Evolutionary conservation across 192 early-diverging fungal species (phyloP), one percentile per base, ranked within the genome.

Genomic region (Obelidium mucronatum): DNA sequence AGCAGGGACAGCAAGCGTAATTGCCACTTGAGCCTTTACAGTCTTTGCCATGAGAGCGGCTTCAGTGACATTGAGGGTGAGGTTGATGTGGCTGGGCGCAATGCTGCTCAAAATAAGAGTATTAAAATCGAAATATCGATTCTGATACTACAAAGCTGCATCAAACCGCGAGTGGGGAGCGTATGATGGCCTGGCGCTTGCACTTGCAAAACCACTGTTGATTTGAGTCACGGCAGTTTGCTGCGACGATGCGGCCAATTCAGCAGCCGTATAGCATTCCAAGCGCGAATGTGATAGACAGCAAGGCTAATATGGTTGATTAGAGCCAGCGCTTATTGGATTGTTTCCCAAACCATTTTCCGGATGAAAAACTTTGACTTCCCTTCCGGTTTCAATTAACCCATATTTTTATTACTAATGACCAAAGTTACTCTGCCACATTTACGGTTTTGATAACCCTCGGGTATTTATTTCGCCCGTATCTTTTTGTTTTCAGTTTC

Each of bases 141-240:
- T 24, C 55, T 22, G 55, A n/a, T n/a, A n/a, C n/a, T n/a, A n/a
- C n/a, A n/a, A n/a, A n/a, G n/a, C n/a, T n/a, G n/a, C n/a, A n/a
- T n/a, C n/a, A n/a, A n/a, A n/a, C 40, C 72, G 52, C 40, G 19
- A n/a, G 72, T 74, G 33, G n/a, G 72, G 72, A n/a, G 72, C 72
- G 60, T 74, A 74, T 17, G 37, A 54, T 37, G 72, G 72, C 37
- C 44, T 63, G 4, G 72, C 60, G 31, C 17, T 24, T 1, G 31
- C 58, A 35, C 37, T 51, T 24, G 59, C 56, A 51, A 74, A 74
- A 24, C 60, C 60, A 24, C 62, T 74, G 72, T 74, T 74, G 42
- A 63, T 31, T 13, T 22, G 55, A 42, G 34, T 63, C n/a, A n/a
- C n/a, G 30, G 72, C 37, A 30, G 66, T 39, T 6, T 39, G n/a